Evolutionary conservation across 2,329 filamentous ascomycete genomes (phyloP), one percentile per base, ranked within the genome.

Genomic region (Hymenoscyphus albidus): DNA sequence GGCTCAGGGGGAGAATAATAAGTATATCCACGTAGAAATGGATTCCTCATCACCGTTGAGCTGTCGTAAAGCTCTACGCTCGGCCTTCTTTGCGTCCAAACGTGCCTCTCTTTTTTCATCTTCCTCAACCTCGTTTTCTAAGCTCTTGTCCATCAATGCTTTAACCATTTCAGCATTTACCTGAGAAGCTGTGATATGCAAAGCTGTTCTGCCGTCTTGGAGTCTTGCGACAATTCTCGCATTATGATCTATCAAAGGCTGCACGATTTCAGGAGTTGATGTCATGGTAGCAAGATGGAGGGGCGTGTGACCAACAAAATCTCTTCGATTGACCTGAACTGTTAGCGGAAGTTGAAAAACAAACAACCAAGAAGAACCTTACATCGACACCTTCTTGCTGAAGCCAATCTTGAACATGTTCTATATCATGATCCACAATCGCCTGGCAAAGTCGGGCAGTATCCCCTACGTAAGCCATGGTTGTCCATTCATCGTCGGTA

Each of bases 391-490:
- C 87, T 64, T 92, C 87, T 71, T 90, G 85, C 4, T 80, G 77
- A 31, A 86, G 80, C 88, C 91, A 96, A 69, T 87, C 85, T 70
- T 85, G 76, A 2, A 96, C 89, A 67, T 86, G 83, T 44, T 91
- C 87, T 2, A 89, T 70, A 74, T 96, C 88, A 1, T 83, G 80
- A 70, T 93, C 87, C 3, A 93, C 86, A 64, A 96, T 96, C 0
- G 90, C 92, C 72, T 93, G 89, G 72, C 91, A 96, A 1, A 96
- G 81, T 16, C 84, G 81, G 44, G 86, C 87, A 0, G 91, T 93
- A 69, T 93, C 91, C 12, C 91, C 90, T 42, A 96, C 83, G 69
- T 96, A 96, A 0, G 92, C 91, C 91, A 96, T 95, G 69, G 93
- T 90, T 0, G 92, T 95, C 91, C 92, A 96, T 73, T 95, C 91